A percentile compares a stretch with the other conserved stretches of the same genome.
phyloP scores from a whole-genome alignment of 2,329 filamentous ascomycete genomes.

The Onygenales sp. region DNA sequence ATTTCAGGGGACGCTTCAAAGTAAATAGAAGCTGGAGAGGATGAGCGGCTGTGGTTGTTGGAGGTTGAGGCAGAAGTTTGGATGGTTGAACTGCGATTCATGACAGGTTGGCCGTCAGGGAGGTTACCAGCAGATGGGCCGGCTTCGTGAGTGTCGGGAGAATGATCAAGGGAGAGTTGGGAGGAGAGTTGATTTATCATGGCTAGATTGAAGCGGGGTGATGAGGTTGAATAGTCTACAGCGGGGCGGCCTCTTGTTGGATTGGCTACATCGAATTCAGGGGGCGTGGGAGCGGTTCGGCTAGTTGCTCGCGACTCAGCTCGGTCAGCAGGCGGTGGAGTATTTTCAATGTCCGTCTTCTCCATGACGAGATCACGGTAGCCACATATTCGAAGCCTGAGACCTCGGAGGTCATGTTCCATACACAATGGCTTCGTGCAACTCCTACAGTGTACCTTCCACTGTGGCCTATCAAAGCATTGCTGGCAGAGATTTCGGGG shows the following conservation, averaged over 20 bases:
- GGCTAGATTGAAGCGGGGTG: slow-evolving; percentile 11
- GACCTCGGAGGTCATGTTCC: slow-evolving; percentile 49
- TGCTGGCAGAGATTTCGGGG: slow-evolving; percentile 49
- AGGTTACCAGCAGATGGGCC: background rate
- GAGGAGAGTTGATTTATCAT: slow-evolving; percentile 21
- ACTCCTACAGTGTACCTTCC: slow-evolving; percentile 50
- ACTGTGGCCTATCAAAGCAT: slow-evolving; percentile 48
- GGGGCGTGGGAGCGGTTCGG: background rate
- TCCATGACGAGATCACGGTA: slow-evolving; percentile 46
- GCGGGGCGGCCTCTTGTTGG: slow-evolving; percentile 7
- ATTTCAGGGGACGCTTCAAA: slow-evolving; percentile 28
- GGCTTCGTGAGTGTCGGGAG: background rate
- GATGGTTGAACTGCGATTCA: slow-evolving; percentile 22
- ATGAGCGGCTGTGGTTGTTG: slow-evolving; percentile 27
- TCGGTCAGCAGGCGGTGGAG: slow-evolving; percentile 5
- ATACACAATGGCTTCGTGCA: slow-evolving; percentile 50
- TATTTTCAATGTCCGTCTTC: slow-evolving; percentile 31
- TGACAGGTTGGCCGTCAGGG: background rate
- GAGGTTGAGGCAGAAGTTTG: slow-evolving; percentile 31
- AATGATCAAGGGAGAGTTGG: slow-evolving; percentile 8
- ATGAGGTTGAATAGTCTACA: background rate
- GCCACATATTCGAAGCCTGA: slow-evolving; percentile 49
- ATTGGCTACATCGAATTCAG: background rate
- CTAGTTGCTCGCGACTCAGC: background rate
- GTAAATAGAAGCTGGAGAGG: slow-evolving; percentile 29